Conservation (phyloP, 2,329 filamentous ascomycete genomes). For the Paradendryphiella salina region DNA sequence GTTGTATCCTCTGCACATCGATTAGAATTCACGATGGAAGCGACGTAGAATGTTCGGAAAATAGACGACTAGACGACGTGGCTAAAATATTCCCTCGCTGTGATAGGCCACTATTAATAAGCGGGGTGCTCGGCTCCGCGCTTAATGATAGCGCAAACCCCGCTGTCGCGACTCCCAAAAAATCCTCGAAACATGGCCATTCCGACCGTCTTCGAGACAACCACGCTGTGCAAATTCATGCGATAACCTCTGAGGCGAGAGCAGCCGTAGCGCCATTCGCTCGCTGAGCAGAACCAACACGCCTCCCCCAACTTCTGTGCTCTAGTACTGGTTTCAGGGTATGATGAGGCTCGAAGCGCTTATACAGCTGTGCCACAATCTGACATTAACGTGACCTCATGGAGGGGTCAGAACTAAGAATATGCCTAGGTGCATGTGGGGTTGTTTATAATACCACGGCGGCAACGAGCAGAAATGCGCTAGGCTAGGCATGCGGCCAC, state of each 20-base stretch:
- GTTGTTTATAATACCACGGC: conserved; percentile 24
- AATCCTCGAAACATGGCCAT: conserved; percentile 11
- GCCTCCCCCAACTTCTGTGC: conserved; percentile 4
- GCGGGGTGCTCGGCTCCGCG: conserved; percentile 22
- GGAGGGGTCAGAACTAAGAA: conserved; percentile 34
- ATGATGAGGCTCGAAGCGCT: conserved; percentile 29
- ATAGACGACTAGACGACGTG: conserved; percentile 14
- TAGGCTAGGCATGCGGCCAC: conserved; percentile 25
- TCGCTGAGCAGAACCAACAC: conserved; percentile 12
- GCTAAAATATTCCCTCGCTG: conserved; percentile 6
- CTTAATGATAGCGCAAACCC: conserved; percentile 22
- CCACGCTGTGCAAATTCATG: conserved; percentile 13
- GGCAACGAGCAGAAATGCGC: conserved; percentile 22
- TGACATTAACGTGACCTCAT: conserved; percentile 24
- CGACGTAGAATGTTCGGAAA: conserved; percentile 4
- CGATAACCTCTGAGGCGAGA: conserved; percentile 7
- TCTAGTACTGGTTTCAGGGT: conserved; percentile 16
- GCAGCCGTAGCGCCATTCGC: conserved; percentile 8
- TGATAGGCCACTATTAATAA: conserved; percentile 22
- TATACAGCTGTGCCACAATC: conserved; percentile 32
- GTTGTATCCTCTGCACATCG: background rate
- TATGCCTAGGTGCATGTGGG: conserved; percentile 27
- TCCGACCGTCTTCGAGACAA: conserved; percentile 6
- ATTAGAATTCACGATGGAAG: conserved; percentile 13
- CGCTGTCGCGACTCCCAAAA: conserved; percentile 14